A percentile compares a stretch with the other conserved stretches of the same genome.
phyloP scores from a whole-genome alignment of 2,329 filamentous ascomycete species.

The Ciborinia camelliae region DNA sequence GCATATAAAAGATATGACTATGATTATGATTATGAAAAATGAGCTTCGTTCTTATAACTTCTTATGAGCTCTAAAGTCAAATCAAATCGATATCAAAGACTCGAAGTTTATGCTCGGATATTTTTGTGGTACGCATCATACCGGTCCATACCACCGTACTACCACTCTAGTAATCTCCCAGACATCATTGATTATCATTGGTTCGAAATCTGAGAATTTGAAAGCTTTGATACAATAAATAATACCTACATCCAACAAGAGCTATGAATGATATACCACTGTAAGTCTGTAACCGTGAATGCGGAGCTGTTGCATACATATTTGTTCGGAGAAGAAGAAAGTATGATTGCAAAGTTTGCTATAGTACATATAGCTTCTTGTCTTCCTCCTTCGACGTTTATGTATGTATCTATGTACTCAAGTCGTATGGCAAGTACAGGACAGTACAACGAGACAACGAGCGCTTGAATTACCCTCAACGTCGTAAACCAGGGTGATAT shows the following conservation, averaged over 20 bases:
- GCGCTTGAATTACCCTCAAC: not conserved
- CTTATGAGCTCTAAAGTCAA: constrained; percentile 11
- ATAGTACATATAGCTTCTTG: not conserved
- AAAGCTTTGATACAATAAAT: not conserved
- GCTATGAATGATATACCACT: no score
- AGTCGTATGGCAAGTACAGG: not conserved
- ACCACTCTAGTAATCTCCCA: no score
- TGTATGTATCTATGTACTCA: not conserved
- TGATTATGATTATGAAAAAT: no score
- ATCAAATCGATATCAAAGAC: not conserved
- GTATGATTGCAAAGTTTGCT: not conserved
- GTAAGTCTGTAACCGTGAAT: not conserved
- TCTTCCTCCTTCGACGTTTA: not conserved
- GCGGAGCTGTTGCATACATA: not conserved
- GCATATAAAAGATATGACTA: no score
- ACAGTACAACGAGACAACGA: no score
- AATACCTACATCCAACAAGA: no score
- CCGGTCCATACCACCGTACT: no score
- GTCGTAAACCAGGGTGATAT: not conserved
- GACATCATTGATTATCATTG: no score
- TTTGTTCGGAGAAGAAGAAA: not conserved
- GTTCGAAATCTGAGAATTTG: not conserved
- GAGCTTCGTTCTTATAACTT: not conserved
- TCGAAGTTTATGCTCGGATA: constrained; percentile 6
- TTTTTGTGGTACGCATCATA: not conserved